phyloP scores from a whole-genome alignment of 345 rosid species.

The Boechera divaricarpa region DNA sequence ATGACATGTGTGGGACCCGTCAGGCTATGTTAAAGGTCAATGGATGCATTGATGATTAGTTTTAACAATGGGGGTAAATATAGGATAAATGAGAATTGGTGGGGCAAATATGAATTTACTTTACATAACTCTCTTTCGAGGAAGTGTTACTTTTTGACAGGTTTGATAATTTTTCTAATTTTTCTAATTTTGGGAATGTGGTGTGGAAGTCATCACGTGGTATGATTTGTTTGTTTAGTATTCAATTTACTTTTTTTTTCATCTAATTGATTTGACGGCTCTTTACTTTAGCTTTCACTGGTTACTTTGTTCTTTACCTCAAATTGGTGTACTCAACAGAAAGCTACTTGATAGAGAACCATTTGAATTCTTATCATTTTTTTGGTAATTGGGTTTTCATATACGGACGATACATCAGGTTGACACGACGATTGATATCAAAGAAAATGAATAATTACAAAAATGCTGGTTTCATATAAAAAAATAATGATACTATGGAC shows the following conservation, averaged over 20 bases:
- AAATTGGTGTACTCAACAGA: slow-evolving; percentile 36
- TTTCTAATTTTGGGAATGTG: slow-evolving; percentile 14
- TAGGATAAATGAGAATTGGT: not conserved
- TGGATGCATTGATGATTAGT: not conserved
- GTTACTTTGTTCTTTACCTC: slow-evolving; percentile 41
- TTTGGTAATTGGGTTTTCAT: slow-evolving; percentile 29
- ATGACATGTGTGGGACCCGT: not conserved
- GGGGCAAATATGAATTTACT: not conserved
- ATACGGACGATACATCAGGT: slow-evolving; percentile 40
- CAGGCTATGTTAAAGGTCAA: not conserved
- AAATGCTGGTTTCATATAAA: slow-evolving; percentile 30
- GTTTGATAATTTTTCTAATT: not conserved
- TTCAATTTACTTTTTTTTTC: not conserved
- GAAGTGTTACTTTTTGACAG: not conserved
- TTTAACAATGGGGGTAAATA: not conserved
- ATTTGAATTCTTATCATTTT: slow-evolving; percentile 22
- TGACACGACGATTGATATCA: slow-evolving; percentile 38
- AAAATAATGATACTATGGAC: slow-evolving; percentile 33
- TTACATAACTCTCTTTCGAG: not conserved
- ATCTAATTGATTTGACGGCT: slow-evolving; percentile 34
- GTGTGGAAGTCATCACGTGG: slow-evolving; percentile 33
- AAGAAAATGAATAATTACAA: slow-evolving; percentile 32
- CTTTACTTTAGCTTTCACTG: slow-evolving; percentile 32
- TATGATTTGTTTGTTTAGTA: slow-evolving; percentile 1
- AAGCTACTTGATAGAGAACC: slow-evolving; percentile 23